phyloP scores from a whole-genome alignment of 345 rosid species.

The Heritiera fomes region DNA sequence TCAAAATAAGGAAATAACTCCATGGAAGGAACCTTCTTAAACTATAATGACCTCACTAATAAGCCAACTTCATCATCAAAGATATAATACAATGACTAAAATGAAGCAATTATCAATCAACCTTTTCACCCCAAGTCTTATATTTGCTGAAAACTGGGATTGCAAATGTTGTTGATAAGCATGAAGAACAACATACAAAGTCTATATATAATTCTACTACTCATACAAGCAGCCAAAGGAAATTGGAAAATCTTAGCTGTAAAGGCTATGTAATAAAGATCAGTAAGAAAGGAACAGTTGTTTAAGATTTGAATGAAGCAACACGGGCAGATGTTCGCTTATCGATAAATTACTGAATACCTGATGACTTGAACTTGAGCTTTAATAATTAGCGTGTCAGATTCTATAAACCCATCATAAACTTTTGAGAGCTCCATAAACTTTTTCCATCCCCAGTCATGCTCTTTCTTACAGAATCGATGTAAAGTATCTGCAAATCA shows the following conservation, averaged over 20 bases:
- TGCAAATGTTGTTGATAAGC: not conserved
- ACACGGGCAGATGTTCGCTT: not conserved
- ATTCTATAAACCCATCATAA: conserved; percentile 79
- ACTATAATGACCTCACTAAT: conserved; percentile 11
- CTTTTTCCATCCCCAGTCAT: conserved; percentile 97
- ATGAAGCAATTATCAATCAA: conserved; percentile 9
- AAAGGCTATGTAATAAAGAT: conserved; percentile 6
- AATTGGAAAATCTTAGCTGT: not conserved
- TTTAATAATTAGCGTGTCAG: conserved; percentile 78
- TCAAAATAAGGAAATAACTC: conserved; percentile 8
- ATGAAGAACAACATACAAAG: not conserved
- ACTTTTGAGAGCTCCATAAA: conserved; percentile 89
- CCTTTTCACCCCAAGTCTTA: not conserved
- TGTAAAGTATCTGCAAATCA: conserved; percentile 75
- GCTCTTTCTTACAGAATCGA: conserved; percentile 92
- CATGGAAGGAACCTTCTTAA: not conserved
- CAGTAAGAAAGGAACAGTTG: not conserved
- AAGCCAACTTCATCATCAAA: conserved; percentile 8
- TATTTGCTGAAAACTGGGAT: not conserved
- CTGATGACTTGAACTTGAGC: conserved; percentile 98
- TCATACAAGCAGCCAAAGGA: not conserved
- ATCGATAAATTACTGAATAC: conserved; percentile 34
- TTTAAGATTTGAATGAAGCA: conserved; percentile 10
- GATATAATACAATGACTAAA: conserved; percentile 1
- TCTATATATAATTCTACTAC: not conserved